phyloP scores from a whole-genome alignment of 2,329 filamentous ascomycete genomes.

The Colletotrichum incanum region DNA sequence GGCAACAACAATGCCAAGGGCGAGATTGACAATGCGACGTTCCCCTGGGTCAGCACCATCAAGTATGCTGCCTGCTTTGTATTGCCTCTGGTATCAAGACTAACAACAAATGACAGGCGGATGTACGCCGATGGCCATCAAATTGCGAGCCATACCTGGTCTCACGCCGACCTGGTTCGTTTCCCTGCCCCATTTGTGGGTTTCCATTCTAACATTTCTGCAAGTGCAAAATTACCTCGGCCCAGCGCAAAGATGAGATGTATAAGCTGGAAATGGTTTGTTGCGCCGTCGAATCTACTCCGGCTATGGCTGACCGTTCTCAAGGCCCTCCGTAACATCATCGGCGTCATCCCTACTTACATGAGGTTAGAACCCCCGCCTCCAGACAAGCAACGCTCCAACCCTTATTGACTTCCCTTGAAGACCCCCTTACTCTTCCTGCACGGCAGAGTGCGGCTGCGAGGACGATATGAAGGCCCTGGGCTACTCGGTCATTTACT shows the following conservation, averaged over 20 bases:
- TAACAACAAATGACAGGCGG: slow-evolving; percentile 44
- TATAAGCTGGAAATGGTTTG: slow-evolving; percentile 40
- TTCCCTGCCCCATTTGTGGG: background rate
- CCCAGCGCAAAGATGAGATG: slow-evolving; percentile 57
- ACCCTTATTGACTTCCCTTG: background rate
- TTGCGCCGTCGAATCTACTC: background rate
- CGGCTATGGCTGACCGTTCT: slow-evolving; percentile 61
- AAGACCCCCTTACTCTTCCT: slow-evolving; percentile 61
- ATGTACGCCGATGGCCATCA: slow-evolving; percentile 62
- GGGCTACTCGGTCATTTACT: slow-evolving; percentile 56
- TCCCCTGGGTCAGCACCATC: slow-evolving; percentile 55
- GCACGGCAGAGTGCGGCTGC: slow-evolving; percentile 46
- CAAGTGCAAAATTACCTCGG: slow-evolving; percentile 46
- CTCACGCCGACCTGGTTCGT: slow-evolving; percentile 59
- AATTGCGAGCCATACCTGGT: slow-evolving; percentile 58
- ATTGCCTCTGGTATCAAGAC: background rate
- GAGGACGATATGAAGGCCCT: slow-evolving; percentile 47
- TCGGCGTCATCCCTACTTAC: slow-evolving; percentile 70
- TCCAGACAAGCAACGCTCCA: background rate
- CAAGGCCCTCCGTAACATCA: slow-evolving; percentile 65
- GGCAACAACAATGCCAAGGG: slow-evolving; percentile 63
- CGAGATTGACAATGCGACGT: slow-evolving; percentile 58
- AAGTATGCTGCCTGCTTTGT: slow-evolving; percentile 46
- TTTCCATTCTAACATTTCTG: slow-evolving; percentile 51
- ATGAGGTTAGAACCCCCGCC: slow-evolving; percentile 51